A percentile compares a stretch with the other conserved stretches of the same genome.
These are phyloP conservation scores for Lyophyllum atratum DNA, from an alignment of 768 basidiomycete species.

Conservation along the genomic window DNA sequence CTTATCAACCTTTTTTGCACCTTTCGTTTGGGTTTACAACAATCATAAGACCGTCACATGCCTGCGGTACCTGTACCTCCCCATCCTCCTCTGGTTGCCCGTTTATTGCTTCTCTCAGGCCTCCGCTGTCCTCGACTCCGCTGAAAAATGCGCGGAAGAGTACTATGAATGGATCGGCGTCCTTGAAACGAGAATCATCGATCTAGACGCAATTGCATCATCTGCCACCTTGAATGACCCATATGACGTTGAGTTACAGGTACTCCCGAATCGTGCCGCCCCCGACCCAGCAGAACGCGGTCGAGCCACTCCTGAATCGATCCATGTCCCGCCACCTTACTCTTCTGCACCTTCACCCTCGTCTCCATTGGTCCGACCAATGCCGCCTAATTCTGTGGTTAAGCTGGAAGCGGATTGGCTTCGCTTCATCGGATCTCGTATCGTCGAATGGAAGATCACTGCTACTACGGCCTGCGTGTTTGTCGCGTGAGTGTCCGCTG, in stretches of 20 bases:
- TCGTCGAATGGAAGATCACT: slow-evolving; percentile 15
- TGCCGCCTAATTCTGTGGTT: slow-evolving; percentile 1
- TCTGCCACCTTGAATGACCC: neutral
- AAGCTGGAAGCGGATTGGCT: slow-evolving; percentile 12
- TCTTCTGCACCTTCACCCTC: neutral
- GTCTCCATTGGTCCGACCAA: neutral
- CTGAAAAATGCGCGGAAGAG: slow-evolving; percentile 10
- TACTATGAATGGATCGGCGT: slow-evolving; percentile 15
- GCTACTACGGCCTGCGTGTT: slow-evolving; percentile 17
- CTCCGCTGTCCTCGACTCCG: slow-evolving; percentile 1
- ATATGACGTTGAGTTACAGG: neutral
- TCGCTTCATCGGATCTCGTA: slow-evolving; percentile 13
- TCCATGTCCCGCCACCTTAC: slow-evolving; percentile 3
- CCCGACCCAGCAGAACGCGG: neutral
- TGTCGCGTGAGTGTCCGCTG: slow-evolving; percentile 10
- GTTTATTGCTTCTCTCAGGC: slow-evolving; percentile 14
- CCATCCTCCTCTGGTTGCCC: slow-evolving; percentile 10
- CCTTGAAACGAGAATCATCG: neutral
- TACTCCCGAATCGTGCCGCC: neutral
- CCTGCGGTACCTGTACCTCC: slow-evolving; percentile 5
- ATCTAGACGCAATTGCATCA: slow-evolving; percentile 4
- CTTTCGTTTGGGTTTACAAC: neutral
- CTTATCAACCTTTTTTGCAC: neutral
- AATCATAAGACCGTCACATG: slow-evolving; percentile 1
- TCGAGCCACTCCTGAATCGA: slow-evolving; percentile 1